phyloP scores from a whole-genome alignment of 140 eudicot genomes.

The Cichorium intybus region DNA sequence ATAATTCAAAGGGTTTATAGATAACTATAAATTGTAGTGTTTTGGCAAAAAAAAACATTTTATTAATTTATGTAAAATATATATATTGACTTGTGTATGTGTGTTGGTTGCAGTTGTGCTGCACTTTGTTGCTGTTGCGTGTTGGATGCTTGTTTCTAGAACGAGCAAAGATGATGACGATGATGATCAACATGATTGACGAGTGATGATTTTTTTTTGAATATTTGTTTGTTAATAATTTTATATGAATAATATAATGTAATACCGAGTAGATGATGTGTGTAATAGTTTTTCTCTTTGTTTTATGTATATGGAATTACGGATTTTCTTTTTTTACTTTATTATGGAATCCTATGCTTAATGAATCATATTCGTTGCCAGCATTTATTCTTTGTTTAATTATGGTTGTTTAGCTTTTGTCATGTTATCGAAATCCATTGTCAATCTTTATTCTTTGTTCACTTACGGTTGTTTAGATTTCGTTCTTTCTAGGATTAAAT shows the following conservation, averaged over 20 bases:
- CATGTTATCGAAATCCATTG: no score
- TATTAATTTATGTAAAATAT: not conserved
- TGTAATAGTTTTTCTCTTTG: conserved; percentile 2
- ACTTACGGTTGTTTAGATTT: no score
- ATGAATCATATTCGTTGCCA: conserved; percentile 5
- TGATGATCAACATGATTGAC: not conserved
- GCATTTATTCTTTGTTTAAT: not conserved
- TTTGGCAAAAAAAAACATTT: not conserved
- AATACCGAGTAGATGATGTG: conserved; percentile 15
- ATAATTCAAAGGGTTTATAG: not conserved
- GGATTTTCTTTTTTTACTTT: conserved; percentile 1
- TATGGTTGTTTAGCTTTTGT: not conserved
- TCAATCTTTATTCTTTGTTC: no score
- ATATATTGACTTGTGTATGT: conserved; percentile 1
- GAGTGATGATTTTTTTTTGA: conserved; percentile 3
- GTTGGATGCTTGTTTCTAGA: conserved; percentile 43
- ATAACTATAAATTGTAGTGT: not conserved
- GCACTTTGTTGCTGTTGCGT: conserved; percentile 44
- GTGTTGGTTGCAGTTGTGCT: conserved; percentile 32
- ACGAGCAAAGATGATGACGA: conserved; percentile 26
- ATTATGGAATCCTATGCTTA: not conserved
- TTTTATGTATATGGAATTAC: conserved; percentile 15
- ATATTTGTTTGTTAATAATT: conserved; percentile 24
- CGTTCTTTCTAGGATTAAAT: no score
- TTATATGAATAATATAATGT: not conserved